Base-by-base conservation (phyloP, 257 asterid genomes). In the Marsdenia floribunda region DNA sequence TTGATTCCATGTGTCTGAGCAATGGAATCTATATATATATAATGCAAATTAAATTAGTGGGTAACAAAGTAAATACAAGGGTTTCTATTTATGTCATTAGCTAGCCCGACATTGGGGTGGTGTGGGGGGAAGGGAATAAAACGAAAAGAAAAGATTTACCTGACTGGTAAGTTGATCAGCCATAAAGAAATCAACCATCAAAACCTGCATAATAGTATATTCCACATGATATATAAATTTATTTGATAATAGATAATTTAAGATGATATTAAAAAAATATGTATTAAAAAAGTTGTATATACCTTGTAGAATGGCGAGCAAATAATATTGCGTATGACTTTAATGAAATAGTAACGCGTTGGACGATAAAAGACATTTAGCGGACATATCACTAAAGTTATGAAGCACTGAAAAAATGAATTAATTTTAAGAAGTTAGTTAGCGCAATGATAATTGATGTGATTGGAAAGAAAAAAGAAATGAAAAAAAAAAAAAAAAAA, bases 101-200 rank as follows among this genome's bases (percentile, higher is more conserved):
- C 33, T 29, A 29, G 33, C 1, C 33, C 33, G 33, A 29, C 1
- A 29, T 29, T 29, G 33, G 33, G 33, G 33, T 29, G 33, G 33
- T n/a, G n/a, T n/a, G 33, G 1, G 33, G 33, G 0, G 33, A 1
- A 0, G 33, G 33, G 33, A 29, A 29, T 29, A 29, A 29, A 29
- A 29, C 33, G 33, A 29, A 19, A n/a, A 14, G 5, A 22, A 53
- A 53, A 67, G 42, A 40, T 63, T 67, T 86, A 94, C 99, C 98
- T 94, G 98, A 77, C 99, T 95, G 5, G 99, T 95, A 1, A 95
- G 89, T 76, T 95, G 99, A 82, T 95, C 98, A 54, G 99, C 99
- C 99, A 95, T 95, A 92, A 92, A 92, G 80, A 95, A 90, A 49
- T 95, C 98, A 1, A 88, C 99, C 96, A 95, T 29, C 88, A 90